Base-by-base conservation (phyloP, 768 basidiomycete genomes). In the Mycena leptocephala region DNA sequence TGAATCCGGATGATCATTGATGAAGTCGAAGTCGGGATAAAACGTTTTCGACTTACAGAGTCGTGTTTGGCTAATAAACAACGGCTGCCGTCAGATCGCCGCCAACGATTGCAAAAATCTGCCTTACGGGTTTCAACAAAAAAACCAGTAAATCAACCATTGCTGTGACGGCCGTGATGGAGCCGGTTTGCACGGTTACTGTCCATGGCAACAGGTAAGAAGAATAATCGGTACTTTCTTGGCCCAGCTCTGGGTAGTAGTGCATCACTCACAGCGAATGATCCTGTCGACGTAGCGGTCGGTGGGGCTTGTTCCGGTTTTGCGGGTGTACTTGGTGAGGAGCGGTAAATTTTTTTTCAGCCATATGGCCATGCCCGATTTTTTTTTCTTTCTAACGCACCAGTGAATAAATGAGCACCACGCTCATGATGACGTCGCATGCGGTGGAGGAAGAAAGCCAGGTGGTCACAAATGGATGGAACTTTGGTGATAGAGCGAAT, bases 401-500 rank as follows among this genome's bases (percentile, higher is more conserved):
- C 69, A 79, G 65, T 4, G 67, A 61, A 59, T 70, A 67, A 20
- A 69, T 65, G 43, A 79, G 64, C 5, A 24, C 53, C 16, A 58
- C 65, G 13, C 37, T 77, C 24, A 79, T 26, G 35, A 75, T 4
- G 26, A 79, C 70, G 59, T 79, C 78, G 37, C 71, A 69, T n/a
- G 69, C 68, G 18, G 76, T 61, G 37, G 48, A 61, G 16, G 78
- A 68, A 8, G 59, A n/a, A 16, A 79, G 74, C 78, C 78, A 79
- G 20, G 66, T 43, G 22, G 33, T 51, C 8, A 72, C 74, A 28
- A 62, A 55, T 24, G 76, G 66, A 24, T 58, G 63, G 32, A 77
- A 75, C 3, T 53, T 67, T 14, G 24, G 13, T 32, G 70, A 56
- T 14, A 13, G 22, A 2, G 63, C 30, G 62, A 62, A 79, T 18